Evolutionary conservation across 208 protist genomes (phyloP).

Genomic region (Trypanosoma mega): DNA sequence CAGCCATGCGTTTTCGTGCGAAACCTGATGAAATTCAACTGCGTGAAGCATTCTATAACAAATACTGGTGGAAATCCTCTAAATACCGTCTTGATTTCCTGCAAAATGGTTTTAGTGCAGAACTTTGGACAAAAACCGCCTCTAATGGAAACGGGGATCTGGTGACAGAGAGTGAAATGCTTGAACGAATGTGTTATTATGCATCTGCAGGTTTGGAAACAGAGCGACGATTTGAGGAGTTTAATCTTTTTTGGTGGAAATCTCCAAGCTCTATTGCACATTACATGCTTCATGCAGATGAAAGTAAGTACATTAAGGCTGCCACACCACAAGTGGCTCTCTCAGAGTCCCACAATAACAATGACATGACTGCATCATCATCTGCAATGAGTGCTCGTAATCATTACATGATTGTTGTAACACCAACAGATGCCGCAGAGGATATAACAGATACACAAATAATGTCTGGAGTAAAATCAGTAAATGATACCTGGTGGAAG

Average conservation of each 20-base stretch:
- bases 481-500: conserved; percentile 28
- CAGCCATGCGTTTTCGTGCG: conserved; percentile 16
- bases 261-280: conserved; percentile 28
- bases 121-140: conserved; percentile 27
- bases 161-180: conserved; percentile 10
- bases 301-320: conserved; percentile 22
- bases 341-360: conserved; percentile 1
- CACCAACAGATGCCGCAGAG: conserved; percentile 19
- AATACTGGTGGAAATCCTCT: conserved; percentile 36
- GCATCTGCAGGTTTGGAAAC: conserved; percentile 16
- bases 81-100: conserved; percentile 33
- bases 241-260: conserved; percentile 35
- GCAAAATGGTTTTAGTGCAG: conserved; percentile 28
- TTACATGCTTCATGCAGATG: conserved; percentile 21
- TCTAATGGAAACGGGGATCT: conserved; percentile 8
- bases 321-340: conserved; percentile 15
- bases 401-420: conserved; percentile 17
- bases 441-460: conserved; percentile 29
- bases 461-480: conserved; percentile 12
- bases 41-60: conserved; percentile 24
- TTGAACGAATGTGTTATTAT: conserved; percentile 23
- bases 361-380: not conserved
- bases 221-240: conserved; percentile 20
- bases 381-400: not conserved
- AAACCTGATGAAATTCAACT: conserved; percentile 21